Percentiles rank a stretch among this genome's conserved stretches.
These are phyloP conservation scores for Cladophialophora yegresii DNA, from an alignment of 2,329 filamentous ascomycete genomes.

Conservation along the genomic window DNA sequence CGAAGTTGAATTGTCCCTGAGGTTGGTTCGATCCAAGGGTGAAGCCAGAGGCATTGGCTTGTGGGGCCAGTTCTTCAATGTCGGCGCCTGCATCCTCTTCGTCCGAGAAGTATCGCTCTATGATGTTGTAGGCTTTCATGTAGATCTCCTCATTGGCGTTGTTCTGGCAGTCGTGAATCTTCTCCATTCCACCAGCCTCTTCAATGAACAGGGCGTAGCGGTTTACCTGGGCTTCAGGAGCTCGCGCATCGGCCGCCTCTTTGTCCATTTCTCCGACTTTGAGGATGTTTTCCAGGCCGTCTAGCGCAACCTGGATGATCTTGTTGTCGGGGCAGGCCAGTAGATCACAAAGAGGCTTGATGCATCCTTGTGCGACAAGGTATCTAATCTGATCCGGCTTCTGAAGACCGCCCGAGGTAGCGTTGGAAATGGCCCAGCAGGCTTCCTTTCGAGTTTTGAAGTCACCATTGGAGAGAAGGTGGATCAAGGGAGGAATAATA, in stretches of 20 bases:
- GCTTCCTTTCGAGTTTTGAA: constrained; percentile 99
- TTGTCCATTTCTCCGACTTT: constrained; percentile 99
- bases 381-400: constrained; percentile 99
- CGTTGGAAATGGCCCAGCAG: constrained; percentile 99
- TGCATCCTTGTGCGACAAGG: constrained; percentile 88
- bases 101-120: constrained; percentile 99
- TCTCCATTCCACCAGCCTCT: constrained; percentile 98
- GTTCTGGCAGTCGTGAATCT: constrained; percentile 99
- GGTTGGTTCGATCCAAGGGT: constrained; percentile 65
- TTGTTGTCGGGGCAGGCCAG: constrained; percentile 98
- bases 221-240: constrained; percentile 77
- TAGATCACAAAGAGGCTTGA: constrained; percentile 94
- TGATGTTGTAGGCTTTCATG: constrained; percentile 99
- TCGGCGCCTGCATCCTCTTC: constrained; percentile 80
- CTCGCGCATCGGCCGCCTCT: constrained; percentile 71
- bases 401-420: constrained; percentile 93
- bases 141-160: constrained; percentile 99
- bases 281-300: constrained; percentile 97
- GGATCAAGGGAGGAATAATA: constrained; percentile 94
- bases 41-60: constrained; percentile 73
- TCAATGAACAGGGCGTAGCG: constrained; percentile 97
- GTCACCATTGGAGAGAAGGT: constrained; percentile 92
- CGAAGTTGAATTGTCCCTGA: constrained; percentile 91
- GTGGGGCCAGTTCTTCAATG: constrained; percentile 76
- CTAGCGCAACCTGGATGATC: constrained; percentile 98